Base-by-base conservation (phyloP, 2,329 filamentous ascomycete genomes). In the Botryotinia narcissicola region DNA sequence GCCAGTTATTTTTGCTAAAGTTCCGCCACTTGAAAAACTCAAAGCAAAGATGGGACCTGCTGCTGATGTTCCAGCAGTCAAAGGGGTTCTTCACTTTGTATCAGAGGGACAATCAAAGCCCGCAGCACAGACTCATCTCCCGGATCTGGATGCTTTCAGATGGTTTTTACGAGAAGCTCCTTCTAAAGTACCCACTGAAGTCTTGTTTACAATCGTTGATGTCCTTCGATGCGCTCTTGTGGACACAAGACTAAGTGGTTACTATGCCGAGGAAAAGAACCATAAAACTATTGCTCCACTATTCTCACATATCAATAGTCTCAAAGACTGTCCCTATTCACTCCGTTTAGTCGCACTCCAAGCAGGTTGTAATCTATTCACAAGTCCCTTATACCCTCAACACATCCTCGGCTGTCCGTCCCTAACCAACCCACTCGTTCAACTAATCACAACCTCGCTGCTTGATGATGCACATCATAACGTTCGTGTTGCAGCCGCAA, bases 311-410 rank as follows among this genome's bases (percentile, higher is more conserved):
- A 87, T 93, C 62, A 90, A 88, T 76, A 81, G 84, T 9, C 85
- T 88, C 46, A 80, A 84, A 14, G 82, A 84, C 1, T 92, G 90
- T 59, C 93, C 94, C 0, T 98, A 98, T 80, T 91, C 93, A 7
- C 86, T 97, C 1, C 91, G 94, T 22, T 89, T 98, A 2, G 93
- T 97, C 25, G 92, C 93, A 0, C 83, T 97, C 35, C 95, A 98
- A 78, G 87, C 95, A 79, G 87, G 89, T 1, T 97, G 94, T 83
- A 98, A 97, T 79, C 85, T 97, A 60, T 97, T 97, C 83, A 91
- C 89, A 0, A 91, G 91, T 0, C 87, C 89, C 0, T 85, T 97
- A 0, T 97, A 92, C 78, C 85, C 90, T 0, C 86, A 89, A 3
- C 87, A 91, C 75, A 85, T 95, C 14, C 84, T 92, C 10, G 81